Percentiles rank a stretch among this genome's conserved stretches.
Conservation (phyloP, 2,329 filamentous ascomycete species). For the Teratosphaeria zuluensis region DNA sequence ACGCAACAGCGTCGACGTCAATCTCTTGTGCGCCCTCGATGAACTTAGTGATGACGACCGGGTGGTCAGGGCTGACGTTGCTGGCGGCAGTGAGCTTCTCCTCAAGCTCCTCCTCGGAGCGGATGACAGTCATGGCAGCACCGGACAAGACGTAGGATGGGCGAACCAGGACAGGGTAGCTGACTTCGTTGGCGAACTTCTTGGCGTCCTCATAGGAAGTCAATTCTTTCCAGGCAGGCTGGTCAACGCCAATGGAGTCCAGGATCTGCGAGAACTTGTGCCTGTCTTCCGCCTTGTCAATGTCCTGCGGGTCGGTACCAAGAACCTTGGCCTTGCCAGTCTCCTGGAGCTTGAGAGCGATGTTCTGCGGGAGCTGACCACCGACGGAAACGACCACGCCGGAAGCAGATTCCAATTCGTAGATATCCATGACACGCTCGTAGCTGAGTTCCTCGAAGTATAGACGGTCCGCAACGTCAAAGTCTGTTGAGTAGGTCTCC, state of each 20-base stretch:
- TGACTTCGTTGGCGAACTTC: slow-evolving; percentile 71
- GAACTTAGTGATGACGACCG: slow-evolving; percentile 96
- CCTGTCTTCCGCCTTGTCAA: slow-evolving; percentile 95
- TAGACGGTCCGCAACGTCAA: slow-evolving; percentile 77
- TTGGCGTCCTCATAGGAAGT: slow-evolving; percentile 83
- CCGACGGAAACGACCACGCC: slow-evolving; percentile 94
- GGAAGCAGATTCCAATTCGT: slow-evolving; percentile 69
- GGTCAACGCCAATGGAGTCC: slow-evolving; percentile 92
- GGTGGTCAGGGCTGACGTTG: slow-evolving; percentile 88
- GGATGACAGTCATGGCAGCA: slow-evolving; percentile 97
- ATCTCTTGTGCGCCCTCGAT: slow-evolving; percentile 96
- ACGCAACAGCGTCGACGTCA: slow-evolving; percentile 87
- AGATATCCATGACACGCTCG: slow-evolving; percentile 82
- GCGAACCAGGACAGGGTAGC: slow-evolving; percentile 89
- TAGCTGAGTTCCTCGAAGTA: slow-evolving; percentile 98
- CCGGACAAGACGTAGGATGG: slow-evolving; percentile 94
- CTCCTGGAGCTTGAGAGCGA: slow-evolving; percentile 87
- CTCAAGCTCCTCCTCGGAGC: slow-evolving; percentile 76
- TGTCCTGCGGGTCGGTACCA: slow-evolving; percentile 85
- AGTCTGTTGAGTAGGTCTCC: slow-evolving; percentile 75
- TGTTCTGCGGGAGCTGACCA: slow-evolving; percentile 94
- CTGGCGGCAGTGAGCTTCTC: slow-evolving; percentile 88
- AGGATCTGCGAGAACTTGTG: slow-evolving; percentile 98
- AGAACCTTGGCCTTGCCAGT: slow-evolving; percentile 81
- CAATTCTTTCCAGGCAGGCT: slow-evolving; percentile 96